Evolutionary conservation across 2,329 filamentous ascomycete species (phyloP).

Genomic region (Talaromyces sp.): DNA sequence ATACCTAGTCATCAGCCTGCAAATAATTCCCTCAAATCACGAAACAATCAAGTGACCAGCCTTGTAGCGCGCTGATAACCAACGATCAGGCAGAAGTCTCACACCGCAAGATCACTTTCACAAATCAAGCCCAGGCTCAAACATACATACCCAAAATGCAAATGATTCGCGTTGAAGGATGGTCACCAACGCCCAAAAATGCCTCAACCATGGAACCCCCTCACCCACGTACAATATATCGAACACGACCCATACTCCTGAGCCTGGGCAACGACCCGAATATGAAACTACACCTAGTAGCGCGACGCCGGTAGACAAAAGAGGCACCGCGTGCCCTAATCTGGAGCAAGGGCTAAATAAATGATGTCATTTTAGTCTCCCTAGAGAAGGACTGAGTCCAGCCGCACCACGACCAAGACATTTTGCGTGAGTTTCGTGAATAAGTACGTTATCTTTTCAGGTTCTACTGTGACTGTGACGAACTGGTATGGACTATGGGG

Average conservation of each 20-base stretch:
- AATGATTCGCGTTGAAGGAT: neutral
- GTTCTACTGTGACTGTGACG: too few species aligned
- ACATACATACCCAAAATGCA: slow-evolving; percentile 6
- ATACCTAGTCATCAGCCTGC: too few species aligned
- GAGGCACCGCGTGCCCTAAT: slow-evolving; percentile 10
- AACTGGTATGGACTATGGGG: neutral
- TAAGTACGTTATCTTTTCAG: neutral
- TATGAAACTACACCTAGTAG: slow-evolving; percentile 15
- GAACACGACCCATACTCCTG: slow-evolving; percentile 10
- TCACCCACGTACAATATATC: slow-evolving; percentile 9
- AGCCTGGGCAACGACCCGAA: neutral
- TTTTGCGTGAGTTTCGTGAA: slow-evolving; percentile 5
- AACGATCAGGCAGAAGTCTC: neutral
- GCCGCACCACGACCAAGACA: slow-evolving; percentile 5
- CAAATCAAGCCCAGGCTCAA: neutral
- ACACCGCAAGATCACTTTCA: neutral
- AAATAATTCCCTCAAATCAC: too few species aligned
- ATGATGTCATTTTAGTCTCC: slow-evolving; percentile 20
- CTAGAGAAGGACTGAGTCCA: neutral
- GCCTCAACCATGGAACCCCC: slow-evolving; percentile 1
- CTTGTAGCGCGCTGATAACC: too few species aligned
- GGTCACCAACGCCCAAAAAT: neutral
- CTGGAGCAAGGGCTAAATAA: slow-evolving; percentile 18
- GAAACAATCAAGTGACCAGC: too few species aligned
- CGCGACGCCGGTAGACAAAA: slow-evolving; percentile 13